Evolutionary conservation across 768 basidiomycete genomes (phyloP).

Genomic region (Glaciozyma martinii): DNA sequence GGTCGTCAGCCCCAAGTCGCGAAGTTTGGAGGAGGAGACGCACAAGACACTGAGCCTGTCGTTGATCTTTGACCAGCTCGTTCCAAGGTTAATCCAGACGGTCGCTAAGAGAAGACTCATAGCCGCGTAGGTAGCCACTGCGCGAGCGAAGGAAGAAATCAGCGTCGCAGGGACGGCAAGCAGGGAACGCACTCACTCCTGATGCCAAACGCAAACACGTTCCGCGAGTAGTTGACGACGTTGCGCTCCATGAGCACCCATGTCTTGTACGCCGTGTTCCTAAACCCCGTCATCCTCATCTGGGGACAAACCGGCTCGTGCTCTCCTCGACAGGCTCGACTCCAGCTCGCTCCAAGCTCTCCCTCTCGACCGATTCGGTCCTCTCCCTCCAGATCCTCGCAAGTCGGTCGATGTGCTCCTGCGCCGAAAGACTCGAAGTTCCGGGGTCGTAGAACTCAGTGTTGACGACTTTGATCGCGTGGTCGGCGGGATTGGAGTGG

Average conservation of each 20-base stretch:
- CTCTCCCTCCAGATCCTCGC: constrained; percentile 36
- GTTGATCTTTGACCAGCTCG: constrained; percentile 35
- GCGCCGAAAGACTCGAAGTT: constrained; percentile 21
- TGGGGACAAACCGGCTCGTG: background rate
- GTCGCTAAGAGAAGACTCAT: constrained; percentile 43
- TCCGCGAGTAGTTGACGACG: constrained; percentile 48
- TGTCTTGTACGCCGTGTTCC: background rate
- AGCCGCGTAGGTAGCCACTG: constrained; percentile 28
- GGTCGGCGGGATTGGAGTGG: constrained; percentile 52
- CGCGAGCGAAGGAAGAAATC: no score
- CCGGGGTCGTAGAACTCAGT: constrained; percentile 34
- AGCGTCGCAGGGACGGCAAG: constrained; percentile 40
- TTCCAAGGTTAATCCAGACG: constrained; percentile 45
- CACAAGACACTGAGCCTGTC: constrained; percentile 30
- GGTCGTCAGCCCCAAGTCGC: constrained; percentile 28
- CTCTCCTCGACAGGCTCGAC: background rate
- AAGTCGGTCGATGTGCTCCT: background rate
- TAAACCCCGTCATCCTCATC: background rate
- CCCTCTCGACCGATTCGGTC: no score
- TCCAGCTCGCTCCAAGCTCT: background rate
- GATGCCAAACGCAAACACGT: constrained; percentile 54
- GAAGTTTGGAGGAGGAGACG: constrained; percentile 2
- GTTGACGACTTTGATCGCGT: constrained; percentile 52
- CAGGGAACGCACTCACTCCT: constrained; percentile 39
- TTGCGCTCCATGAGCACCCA: constrained; percentile 45